Percentiles rank a stretch among this genome's conserved stretches.
Evolutionary conservation across 169 alveolate species (phyloP).

Genomic region (Cryptosporidium tyzzeri): DNA sequence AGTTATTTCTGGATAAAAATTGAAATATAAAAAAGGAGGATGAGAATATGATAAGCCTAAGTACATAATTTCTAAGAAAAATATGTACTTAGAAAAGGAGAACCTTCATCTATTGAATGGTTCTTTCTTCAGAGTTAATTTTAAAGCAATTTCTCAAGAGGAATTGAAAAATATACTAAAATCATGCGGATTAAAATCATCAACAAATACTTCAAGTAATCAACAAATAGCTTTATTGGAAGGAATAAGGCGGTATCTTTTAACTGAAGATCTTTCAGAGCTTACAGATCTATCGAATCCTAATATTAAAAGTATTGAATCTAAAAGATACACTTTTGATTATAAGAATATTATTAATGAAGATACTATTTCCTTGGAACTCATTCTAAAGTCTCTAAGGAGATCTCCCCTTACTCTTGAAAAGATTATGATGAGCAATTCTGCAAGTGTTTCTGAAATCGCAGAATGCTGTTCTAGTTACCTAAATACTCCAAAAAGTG

Average conservation of each 20-base stretch:
- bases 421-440: slow-evolving; percentile 32
- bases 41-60: not conserved
- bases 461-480: slow-evolving; percentile 48
- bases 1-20: not conserved
- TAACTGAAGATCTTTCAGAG: slow-evolving; percentile 35
- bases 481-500: slow-evolving; percentile 25
- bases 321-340: not conserved
- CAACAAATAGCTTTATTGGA: slow-evolving; percentile 31
- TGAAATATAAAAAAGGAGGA: not conserved
- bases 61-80: not conserved
- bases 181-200: slow-evolving; percentile 59
- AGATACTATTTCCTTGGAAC: slow-evolving; percentile 8
- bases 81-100: slow-evolving; percentile 45
- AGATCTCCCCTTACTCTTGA: slow-evolving; percentile 29
- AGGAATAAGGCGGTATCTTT: slow-evolving; percentile 36
- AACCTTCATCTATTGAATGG: slow-evolving; percentile 45
- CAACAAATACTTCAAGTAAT: slow-evolving; percentile 27
- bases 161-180: slow-evolving; percentile 34
- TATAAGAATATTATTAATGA: slow-evolving; percentile 30
- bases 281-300: not conserved
- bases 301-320: not conserved
- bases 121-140: slow-evolving; percentile 53
- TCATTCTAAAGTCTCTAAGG: slow-evolving; percentile 17
- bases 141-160: slow-evolving; percentile 14
- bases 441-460: slow-evolving; percentile 12